These are phyloP conservation scores for Gaultheria prostrata DNA, from an alignment of 148 eudicot genomes.

Conservation along the genomic window DNA sequence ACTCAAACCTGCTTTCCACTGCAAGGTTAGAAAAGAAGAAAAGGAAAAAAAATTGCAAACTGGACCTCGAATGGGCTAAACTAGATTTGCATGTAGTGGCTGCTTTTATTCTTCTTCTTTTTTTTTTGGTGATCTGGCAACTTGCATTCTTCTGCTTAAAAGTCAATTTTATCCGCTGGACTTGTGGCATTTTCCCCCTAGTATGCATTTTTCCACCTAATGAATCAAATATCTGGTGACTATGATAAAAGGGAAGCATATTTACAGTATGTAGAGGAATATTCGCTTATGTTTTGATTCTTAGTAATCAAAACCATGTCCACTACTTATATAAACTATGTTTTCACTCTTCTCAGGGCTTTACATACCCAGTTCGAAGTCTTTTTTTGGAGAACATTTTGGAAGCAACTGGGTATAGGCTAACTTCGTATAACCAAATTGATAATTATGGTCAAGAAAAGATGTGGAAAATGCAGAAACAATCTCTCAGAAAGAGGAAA, in stretches of 20 bases:
- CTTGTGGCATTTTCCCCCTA: neutral
- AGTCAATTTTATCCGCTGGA: neutral
- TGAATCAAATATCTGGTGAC: neutral
- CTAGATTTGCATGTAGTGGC: neutral
- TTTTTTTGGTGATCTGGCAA: neutral
- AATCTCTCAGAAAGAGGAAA: constrained; percentile 73
- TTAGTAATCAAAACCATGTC: neutral
- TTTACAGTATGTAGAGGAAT: neutral
- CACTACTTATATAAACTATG: neutral
- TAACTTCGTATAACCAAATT: constrained; percentile 82
- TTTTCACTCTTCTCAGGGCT: constrained; percentile 55
- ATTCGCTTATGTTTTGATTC: neutral
- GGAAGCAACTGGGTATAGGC: constrained; percentile 72
- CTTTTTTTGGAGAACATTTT: constrained; percentile 86
- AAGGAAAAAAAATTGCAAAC: neutral
- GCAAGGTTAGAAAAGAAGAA: neutral
- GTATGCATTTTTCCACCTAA: neutral
- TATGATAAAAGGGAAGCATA: neutral
- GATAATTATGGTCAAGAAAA: constrained; percentile 98
- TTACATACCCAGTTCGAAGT: constrained; percentile 89
- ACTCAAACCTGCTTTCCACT: neutral
- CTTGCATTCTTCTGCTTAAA: neutral
- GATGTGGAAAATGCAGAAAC: constrained; percentile 96
- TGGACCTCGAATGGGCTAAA: neutral
- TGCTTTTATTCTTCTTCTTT: neutral